Base-by-base conservation (phyloP, 148 eudicot genomes). In the Euryodendron excelsum region DNA sequence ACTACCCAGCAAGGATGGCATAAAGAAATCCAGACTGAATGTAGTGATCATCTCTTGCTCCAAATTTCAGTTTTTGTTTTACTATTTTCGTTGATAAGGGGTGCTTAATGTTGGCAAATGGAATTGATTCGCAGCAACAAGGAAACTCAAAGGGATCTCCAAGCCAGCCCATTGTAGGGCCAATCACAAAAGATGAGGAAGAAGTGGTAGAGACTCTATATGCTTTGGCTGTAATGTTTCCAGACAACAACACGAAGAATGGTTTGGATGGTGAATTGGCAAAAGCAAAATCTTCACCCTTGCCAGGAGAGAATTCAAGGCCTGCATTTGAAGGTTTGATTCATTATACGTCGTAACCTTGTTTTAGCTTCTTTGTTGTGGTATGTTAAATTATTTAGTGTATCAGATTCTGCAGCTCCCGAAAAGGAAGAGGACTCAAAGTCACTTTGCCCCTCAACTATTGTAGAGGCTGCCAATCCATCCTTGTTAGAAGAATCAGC, bases 201-300 rank as follows among this genome's bases (percentile, higher is more conserved):
- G 98, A 93, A 88, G 98, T 88, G 78, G 96, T 86, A 2, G 92
- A 93, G 81, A 84, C 96, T 77, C 81, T 93, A 72, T 85, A 76
- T 67, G 90, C 96, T 63, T 85, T 93, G 83, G 89, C 94, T 37
- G 88, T 75, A 59, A 75, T 90, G 87, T 78, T 85, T 79, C 80
- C 91, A 59, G 82, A 31, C 52, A 74, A 61, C 55, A 79, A 73
- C 59, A 64, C 63, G 25, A 82, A 73, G 53, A 53, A 63, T 7
- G 66, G 47, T 33, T 55, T 30, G 25, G 66, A 78, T 30, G 55
- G 63, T 59, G 84, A 85, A 84, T 53, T 78, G 11, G 72, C 72
- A 27, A 71, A 80, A 70, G 50, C 74, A 74, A 79, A 79, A 77
- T 50, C 80, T 45, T 33, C 58, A 23, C 70, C 77, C 59, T 65